Base-by-base conservation (phyloP, 163 green algal genomes). In the Volvox carteri region DNA sequence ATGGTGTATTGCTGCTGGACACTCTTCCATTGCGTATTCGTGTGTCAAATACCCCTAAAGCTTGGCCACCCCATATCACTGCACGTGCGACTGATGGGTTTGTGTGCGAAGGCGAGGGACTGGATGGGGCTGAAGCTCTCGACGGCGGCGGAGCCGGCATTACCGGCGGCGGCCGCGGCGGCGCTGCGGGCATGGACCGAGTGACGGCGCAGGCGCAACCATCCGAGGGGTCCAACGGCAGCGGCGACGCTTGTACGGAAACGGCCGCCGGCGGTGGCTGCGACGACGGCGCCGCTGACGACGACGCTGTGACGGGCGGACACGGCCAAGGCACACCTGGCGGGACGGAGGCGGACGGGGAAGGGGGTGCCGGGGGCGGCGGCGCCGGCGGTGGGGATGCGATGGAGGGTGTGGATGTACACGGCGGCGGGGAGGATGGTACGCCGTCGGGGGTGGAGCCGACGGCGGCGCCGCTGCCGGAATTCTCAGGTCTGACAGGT, bases 201-300 rank as follows among this genome's bases (percentile, higher is more conserved):
- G 75, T 84, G 41, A 70, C 75, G 30, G 75, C 75, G 11, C 46
- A 44, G 78, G 78, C 78, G 37, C 54, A 85, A 58, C 79, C 79
- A 14, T 86, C 79, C 3, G 79, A 65, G 12, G 79, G 79, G 42
- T 78, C 60, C 16, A 44, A 77, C 0, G 79, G 79, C 60, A 78
- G 79, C 42, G 79, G 62, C 30, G 79, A 86, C 30, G 79, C 60
- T 11, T 19, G n/a, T 23, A 16, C 37, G 0, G 77, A 21, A 16
- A 56, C 52, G 2, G 48, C 30, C 0, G 35, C 54, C 35, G 77
- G 1, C 19, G 76, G 0, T 33, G 41, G 44, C 25, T 42, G 41
- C 12, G 70, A 37, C 68, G 68, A 30, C 14, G 68, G 14, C 39
- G 48, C 14, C 48, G 48, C 48, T 11, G 48, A 58, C 14, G 58